Base-by-base conservation (phyloP, 179 eudicot species). In the Vitellaria paradoxa region DNA sequence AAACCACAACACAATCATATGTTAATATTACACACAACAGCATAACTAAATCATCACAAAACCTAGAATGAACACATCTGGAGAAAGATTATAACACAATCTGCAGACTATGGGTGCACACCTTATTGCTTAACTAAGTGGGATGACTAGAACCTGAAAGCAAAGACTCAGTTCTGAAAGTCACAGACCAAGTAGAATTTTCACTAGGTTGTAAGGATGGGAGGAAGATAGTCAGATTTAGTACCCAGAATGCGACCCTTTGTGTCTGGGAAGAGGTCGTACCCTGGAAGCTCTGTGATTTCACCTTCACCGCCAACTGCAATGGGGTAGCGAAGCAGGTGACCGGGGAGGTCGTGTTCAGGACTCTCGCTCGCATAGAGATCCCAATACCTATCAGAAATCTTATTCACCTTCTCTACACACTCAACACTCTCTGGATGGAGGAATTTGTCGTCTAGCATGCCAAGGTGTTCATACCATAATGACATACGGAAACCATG, bases 381-480 rank as follows among this genome's bases (percentile, higher is more conserved):
- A 47, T 91, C 91, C 96, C 97, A 92, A 65, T 92, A 87, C 62
- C 82, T 87, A 7, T 82, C 84, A 6, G 96, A 90, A 6, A 86
- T 76, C 18, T 86, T 78, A 66, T 92, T 92, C 81, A 92, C 88
- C 62, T 87, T 92, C 10, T n/a, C 49, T 6, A 79, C 78, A 63
- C 97, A 92, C 55, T 91, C 91, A 8, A 62, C 65, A 15, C 80
- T 84, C 17, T 92, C 86, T 0, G 97, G 97, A 21, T 63, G 82
- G 24, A 69, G 55, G 78, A 92, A 92, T 9, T 79, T 52, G 49
- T 92, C 83, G 55, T 91, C 90, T 4, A 92, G 86, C 93, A 88
- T 83, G 82, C 97, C 97, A 15, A 92, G 84, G 83, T 91, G 96
- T 76, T 92, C 97, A 15, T 92, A 92, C 97, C 97, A 92, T 5